These are phyloP conservation scores for Curvularia sp. DNA, from an alignment of 2,329 filamentous ascomycete genomes.

Conservation along the genomic window DNA sequence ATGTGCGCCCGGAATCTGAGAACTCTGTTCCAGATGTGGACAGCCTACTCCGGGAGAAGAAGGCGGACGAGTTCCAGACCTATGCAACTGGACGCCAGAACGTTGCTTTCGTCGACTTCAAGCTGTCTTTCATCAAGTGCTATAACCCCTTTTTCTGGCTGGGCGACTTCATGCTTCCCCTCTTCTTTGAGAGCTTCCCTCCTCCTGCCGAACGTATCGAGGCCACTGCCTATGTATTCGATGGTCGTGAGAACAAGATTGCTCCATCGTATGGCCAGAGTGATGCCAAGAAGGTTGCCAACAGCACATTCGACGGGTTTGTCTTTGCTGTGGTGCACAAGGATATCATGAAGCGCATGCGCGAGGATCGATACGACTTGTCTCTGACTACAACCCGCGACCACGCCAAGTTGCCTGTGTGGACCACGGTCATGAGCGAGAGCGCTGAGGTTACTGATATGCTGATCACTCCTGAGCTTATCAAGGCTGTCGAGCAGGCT, in stretches of 20 bases:
- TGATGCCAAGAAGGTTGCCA: conserved; percentile 67
- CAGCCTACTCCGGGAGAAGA: conserved; percentile 80
- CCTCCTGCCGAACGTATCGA: conserved; percentile 76
- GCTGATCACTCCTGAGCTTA: conserved; percentile 85
- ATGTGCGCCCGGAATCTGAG: conserved; percentile 55
- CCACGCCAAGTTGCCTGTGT: conserved; percentile 83
- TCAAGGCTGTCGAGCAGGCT: conserved; percentile 77
- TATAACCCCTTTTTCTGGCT: conserved; percentile 77
- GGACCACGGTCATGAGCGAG: conserved; percentile 95
- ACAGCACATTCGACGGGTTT: conserved; percentile 81
- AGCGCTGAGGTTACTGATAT: conserved; percentile 91
- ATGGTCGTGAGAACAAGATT: conserved; percentile 84
- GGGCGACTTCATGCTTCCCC: conserved; percentile 72
- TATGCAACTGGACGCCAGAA: conserved; percentile 95
- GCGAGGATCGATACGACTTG: conserved; percentile 92
- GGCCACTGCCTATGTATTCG: conserved; percentile 83
- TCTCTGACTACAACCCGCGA: conserved; percentile 95
- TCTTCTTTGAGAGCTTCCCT: conserved; percentile 80
- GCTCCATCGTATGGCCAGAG: conserved; percentile 69
- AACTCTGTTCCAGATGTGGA: conserved; percentile 56
- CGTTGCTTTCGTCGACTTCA: conserved; percentile 86
- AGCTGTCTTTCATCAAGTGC: conserved; percentile 80
- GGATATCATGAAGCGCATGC: conserved; percentile 85
- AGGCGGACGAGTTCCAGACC: conserved; percentile 81
- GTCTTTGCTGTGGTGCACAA: conserved; percentile 97